Conservation (phyloP, 177 flowering plant genomes). For the Vitis hybrid region DNA sequence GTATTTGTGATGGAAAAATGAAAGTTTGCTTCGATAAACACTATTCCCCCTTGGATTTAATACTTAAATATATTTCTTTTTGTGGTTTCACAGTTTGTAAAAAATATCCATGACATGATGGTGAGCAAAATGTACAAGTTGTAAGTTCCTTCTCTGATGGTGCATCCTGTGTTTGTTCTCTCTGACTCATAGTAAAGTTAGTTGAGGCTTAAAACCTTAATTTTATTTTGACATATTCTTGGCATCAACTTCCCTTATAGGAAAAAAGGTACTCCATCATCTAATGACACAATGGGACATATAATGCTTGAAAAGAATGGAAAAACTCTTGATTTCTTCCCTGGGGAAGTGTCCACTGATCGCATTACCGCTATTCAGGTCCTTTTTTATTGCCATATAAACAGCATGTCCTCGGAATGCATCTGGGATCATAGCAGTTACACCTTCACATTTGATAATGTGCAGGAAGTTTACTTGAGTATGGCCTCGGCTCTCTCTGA, state of each 20-base stretch:
- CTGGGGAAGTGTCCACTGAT: constrained; percentile 73
- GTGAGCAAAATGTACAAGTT: constrained; percentile 74
- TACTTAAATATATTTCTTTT: not conserved
- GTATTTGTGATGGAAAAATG: not conserved
- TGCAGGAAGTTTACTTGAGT: constrained; percentile 84
- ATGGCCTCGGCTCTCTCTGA: constrained; percentile 93
- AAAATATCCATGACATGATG: constrained; percentile 82
- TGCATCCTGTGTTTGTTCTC: not conserved
- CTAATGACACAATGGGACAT: constrained; percentile 27
- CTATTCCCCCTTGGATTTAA: not conserved
- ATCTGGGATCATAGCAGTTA: not conserved
- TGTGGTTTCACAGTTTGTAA: constrained; percentile 61
- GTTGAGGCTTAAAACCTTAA: constrained; percentile 1
- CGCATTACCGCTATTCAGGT: constrained; percentile 93
- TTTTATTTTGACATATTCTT: constrained; percentile 10
- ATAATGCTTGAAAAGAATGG: constrained; percentile 93
- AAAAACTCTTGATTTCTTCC: constrained; percentile 56
- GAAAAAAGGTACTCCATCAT: constrained; percentile 38
- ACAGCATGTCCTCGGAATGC: not conserved
- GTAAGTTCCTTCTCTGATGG: constrained; percentile 45
- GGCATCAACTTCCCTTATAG: constrained; percentile 34
- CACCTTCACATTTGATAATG: not conserved
- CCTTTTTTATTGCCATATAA: constrained; percentile 3
- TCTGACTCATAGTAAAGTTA: not conserved
- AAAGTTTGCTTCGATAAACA: not conserved